Evolutionary conservation across 2,329 filamentous ascomycete genomes (phyloP).

Genomic region (Diaporthe helianthi): DNA sequence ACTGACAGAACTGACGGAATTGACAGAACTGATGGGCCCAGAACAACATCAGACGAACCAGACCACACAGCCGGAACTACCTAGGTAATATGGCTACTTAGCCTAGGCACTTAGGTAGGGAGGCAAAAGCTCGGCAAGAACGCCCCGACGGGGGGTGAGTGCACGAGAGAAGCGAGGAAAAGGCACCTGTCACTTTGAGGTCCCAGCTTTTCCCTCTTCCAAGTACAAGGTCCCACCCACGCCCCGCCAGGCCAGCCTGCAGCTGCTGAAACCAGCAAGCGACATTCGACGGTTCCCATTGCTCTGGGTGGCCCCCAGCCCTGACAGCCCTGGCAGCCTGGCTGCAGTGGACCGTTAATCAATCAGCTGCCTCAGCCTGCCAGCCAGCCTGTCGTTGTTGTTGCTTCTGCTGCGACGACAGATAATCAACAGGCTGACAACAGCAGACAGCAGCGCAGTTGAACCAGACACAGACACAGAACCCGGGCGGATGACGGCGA

Average conservation of each 20-base stretch:
- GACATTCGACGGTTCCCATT: constrained; percentile 28
- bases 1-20: too few species aligned
- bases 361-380: too few species aligned
- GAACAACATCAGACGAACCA: not conserved
- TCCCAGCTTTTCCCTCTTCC: not conserved
- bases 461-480: too few species aligned
- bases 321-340: constrained; percentile 2
- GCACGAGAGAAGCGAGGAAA: not conserved
- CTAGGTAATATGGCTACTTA: too few species aligned
- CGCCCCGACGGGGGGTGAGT: too few species aligned
- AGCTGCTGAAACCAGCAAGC: constrained; percentile 28
- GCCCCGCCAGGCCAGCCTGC: too few species aligned
- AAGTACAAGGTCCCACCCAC: too few species aligned
- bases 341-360: constrained; percentile 1
- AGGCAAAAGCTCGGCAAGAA: not conserved
- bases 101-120: too few species aligned
- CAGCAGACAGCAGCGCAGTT: not conserved
- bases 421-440: not conserved
- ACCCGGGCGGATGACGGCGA: not conserved
- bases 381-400: not conserved
- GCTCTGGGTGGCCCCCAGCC: constrained; percentile 23
- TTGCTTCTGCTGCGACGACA: not conserved
- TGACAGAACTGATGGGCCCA: not conserved
- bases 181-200: constrained; percentile 21
- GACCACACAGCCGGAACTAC: not conserved